Base-by-base conservation (phyloP, 2,329 filamentous ascomycete species). In the Orbilia javanica region DNA sequence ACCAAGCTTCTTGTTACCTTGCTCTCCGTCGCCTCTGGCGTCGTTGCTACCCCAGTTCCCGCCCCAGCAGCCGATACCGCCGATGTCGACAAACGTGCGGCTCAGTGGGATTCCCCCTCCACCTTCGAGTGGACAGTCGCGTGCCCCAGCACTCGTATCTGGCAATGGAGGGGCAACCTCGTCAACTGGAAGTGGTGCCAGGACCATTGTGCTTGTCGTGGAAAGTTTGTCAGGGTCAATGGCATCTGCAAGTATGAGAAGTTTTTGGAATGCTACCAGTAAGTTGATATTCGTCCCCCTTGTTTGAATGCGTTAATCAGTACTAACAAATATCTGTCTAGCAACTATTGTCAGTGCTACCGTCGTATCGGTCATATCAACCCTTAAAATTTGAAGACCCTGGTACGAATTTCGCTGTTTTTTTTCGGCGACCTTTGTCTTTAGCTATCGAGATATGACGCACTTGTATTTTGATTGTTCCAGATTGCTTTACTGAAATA, bases 201-300 rank as follows among this genome's bases (percentile, higher is more conserved):
- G n/a, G 10, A 57, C n/a, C 25, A 50, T 29, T 69, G 66, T 25
- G 66, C 25, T 2, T 69, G 66, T 39, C 29, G 55, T 13, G 27
- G 15, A 5, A 57, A 62, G 18, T 69, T 60, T 10, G n/a, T 69
- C 25, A 62, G 34, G 15, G 66, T 69, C 11, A 8, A 27, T 1
- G 52, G 52, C 15, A 25, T 44, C 1, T 69, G 52, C 27, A 20
- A 42, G 13, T 39, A 22, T 13, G 66, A 69, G 2, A 46, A 36
- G 20, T 69, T 69, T 20, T 36, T 69, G 5, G 66, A 69, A 11
- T 69, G 66, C 15, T 69, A 69, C 36, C 66, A 69, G 66, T 62
- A 50, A 69, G 66, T 48, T 27, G 5, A 11, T 13, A 34, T 18
- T 18, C 7, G 42, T 27, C 13, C 29, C 7, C 13, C 8, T 6